Conservation (phyloP, 257 asterid species). For the Misopates orontium region DNA sequence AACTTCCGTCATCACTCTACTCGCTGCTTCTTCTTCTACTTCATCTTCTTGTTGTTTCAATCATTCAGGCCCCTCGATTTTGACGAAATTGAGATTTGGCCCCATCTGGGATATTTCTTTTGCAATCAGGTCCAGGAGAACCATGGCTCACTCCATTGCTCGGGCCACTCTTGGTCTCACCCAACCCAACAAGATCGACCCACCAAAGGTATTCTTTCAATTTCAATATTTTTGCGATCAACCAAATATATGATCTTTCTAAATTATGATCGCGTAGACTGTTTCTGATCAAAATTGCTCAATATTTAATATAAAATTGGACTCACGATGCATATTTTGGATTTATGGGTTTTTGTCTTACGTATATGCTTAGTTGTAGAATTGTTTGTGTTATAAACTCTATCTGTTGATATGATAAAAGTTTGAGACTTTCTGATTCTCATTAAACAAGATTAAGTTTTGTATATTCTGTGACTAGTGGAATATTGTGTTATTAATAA, state of each 20-base stretch:
- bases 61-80: conserved; percentile 38
- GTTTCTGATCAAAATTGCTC: not conserved
- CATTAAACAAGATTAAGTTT: not conserved
- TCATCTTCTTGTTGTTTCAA: conserved; percentile 24
- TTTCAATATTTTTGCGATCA: not conserved
- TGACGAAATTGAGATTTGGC: conserved; percentile 35
- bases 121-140: conserved; percentile 41
- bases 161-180: conserved; percentile 65
- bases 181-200: conserved; percentile 42
- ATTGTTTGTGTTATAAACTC: not conserved
- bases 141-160: conserved; percentile 55
- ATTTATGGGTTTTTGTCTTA: not conserved
- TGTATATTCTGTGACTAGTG: conserved; percentile 5
- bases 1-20: conserved; percentile 38
- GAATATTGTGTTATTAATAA: conserved; percentile 10
- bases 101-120: conserved; percentile 33
- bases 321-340: not conserved
- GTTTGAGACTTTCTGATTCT: conserved; percentile 7
- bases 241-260: no score
- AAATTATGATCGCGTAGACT: not conserved
- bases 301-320: not conserved
- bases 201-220: conserved; percentile 38
- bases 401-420: not conserved
- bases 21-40: conserved; percentile 36
- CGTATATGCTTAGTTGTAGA: not conserved